Evolutionary conservation across 176 grass and related monocot species (phyloP), one percentile per base, ranked within the genome.

Genomic region (Eragrostis nindensis): DNA sequence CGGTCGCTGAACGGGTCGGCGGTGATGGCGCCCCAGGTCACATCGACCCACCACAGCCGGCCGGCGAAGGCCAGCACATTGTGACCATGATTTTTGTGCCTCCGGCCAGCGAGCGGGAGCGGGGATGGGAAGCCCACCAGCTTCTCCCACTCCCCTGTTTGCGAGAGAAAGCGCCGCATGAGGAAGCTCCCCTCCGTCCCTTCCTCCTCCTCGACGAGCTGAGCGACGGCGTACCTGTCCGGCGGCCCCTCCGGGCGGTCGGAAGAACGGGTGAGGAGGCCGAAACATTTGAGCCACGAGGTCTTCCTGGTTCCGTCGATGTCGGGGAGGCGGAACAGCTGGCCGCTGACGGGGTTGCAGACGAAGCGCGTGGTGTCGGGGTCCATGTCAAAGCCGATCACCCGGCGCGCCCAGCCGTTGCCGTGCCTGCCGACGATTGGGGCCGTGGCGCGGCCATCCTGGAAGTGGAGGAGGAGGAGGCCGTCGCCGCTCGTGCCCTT

Each of bases 271-370:
- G 75, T 78, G 75, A 85, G 39, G 66, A 78, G 32, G 43, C 83
- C 66, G 0, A 57, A 36, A 36, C 1, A 16, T 11, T 4, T 8
- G n/a, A 0, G 57, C 13, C 0, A 4, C 32, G 2, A 0, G n/a
- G 47, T 60, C 66, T 26, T 77, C 27, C 7, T 38, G 8, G 32
- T 61, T 56, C 44, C 59, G 56, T 62, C 76, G 59, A 73, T 65
- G 84, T 86, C 84, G 8, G 75, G 83, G 68, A 86, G 66, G 76
- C 68, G 75, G 76, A 71, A 65, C 3, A 79, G 45, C 83, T 86
- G 21, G 60, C 76, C 47, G 18, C 22, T 66, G 60, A 80, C 7
- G 8, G 84, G 84, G 25, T 79, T 86, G 83, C 83, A 71, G 32
- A 70, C 32, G 57, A 49, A 29, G 44, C 47, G 66, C 42, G 5